phyloP scores from a whole-genome alignment of 2,329 filamentous ascomycete genomes.

The Lithohypha guttulata region DNA sequence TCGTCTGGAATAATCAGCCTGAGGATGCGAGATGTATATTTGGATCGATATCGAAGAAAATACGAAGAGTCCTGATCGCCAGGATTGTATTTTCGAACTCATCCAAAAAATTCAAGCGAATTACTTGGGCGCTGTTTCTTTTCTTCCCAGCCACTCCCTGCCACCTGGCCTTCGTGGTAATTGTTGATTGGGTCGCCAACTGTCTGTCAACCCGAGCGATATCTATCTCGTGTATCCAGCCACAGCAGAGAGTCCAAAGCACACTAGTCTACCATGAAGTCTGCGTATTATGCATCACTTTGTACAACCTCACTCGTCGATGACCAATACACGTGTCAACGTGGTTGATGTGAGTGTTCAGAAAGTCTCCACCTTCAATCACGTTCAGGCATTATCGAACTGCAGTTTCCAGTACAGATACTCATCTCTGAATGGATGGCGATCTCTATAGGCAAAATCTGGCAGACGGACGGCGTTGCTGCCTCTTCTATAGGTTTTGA shows the following conservation, averaged over 20 bases:
- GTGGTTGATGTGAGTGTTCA: no score
- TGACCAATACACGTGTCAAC: no score
- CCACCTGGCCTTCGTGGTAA: slow-evolving; percentile 4
- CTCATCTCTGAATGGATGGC: slow-evolving; percentile 5
- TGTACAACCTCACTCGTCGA: neutral
- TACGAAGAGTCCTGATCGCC: no score
- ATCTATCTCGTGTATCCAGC: slow-evolving; percentile 1
- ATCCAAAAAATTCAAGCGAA: neutral
- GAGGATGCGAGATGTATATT: no score
- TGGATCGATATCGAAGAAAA: no score
- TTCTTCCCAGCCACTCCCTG: slow-evolving; percentile 1
- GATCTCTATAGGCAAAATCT: slow-evolving; percentile 4
- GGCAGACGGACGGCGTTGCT: slow-evolving; percentile 1
- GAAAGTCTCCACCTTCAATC: no score
- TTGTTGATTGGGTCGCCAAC: slow-evolving; percentile 1
- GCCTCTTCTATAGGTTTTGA: neutral
- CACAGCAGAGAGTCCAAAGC: no score
- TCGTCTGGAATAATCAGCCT: no score
- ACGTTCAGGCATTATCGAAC: no score
- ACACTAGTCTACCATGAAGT: neutral
- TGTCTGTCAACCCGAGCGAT: neutral
- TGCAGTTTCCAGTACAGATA: slow-evolving; percentile 8
- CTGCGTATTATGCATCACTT: slow-evolving; percentile 4
- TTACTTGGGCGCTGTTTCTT: neutral
- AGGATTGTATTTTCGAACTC: no score